Base-by-base conservation (phyloP, 225 moss, liverwort and hornwort species). In the Thuidium tamariscinum region DNA sequence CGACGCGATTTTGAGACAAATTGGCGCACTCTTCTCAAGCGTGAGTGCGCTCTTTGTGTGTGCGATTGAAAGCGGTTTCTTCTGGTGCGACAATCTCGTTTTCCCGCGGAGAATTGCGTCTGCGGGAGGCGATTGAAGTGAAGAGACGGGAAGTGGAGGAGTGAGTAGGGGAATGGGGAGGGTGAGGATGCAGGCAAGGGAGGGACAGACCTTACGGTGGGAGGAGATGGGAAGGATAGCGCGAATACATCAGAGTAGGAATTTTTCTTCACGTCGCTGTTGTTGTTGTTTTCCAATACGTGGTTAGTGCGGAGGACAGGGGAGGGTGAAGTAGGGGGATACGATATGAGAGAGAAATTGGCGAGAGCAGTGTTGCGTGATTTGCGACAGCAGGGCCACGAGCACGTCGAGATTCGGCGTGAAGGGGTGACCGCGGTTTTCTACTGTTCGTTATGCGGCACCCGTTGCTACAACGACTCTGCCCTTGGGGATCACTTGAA, bases 311-410 rank as follows among this genome's bases (percentile, higher is more conserved):
- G 82, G 79, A 72, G 76, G 74, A 81, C 82, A 80, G 81, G 79
- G 30, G 46, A 75, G 84, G 72, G 59, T 51, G 77, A 39, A 51
- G 7, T 22, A 69, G 52, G 41, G 41, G 87, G 86, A 82, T 87
- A 17, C 81, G 91, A 88, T 72, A 99, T 99, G 98, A 97, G 95
- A 89, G 98, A 96, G 80, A 97, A 94, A 89, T 96, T 95, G 91
- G 98, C 97, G 78, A 94, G 94, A 88, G 95, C 95, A 81, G 96
- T 99, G 54, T 87, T 99, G 81, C 91, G 96, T 77, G 97, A 97
- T 89, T 93, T 93, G 79, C 94, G 94, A 92, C 89, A 93, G 72
- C 89, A 94, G 81, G 98, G 98, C 42, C 96, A 96, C 82, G 92
- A 95, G 88, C 95, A 95, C 66, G 95, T 99, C 60, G 98, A 97